Conservation (phyloP, 2,329 filamentous ascomycete genomes). For the Colletotrichum orchidophilum region DNA sequence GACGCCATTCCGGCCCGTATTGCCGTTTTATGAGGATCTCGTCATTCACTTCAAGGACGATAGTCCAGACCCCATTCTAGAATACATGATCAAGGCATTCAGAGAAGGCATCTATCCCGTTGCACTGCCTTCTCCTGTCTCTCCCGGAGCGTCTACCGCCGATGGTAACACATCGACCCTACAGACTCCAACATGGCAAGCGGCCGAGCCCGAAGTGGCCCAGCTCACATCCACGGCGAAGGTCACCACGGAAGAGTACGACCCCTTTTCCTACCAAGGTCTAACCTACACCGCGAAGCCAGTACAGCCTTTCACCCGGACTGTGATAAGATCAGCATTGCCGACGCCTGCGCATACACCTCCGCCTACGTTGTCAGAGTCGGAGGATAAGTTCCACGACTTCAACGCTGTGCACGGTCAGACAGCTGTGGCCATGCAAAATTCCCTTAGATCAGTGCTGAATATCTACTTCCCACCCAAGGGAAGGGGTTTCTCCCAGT, state of each 20-base stretch:
- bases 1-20: constrained; percentile 51
- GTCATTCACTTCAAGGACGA: constrained; percentile 63
- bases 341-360: constrained; percentile 57
- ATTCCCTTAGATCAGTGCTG: constrained; percentile 64
- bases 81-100: constrained; percentile 58
- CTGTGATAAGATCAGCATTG: constrained; percentile 44
- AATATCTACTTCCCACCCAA: constrained; percentile 60
- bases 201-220: constrained; percentile 8
- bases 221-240: constrained; percentile 18
- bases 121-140: not conserved
- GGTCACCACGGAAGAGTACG: constrained; percentile 51
- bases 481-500: constrained; percentile 57
- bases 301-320: not conserved
- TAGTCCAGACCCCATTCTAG: constrained; percentile 51
- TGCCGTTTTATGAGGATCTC: constrained; percentile 65
- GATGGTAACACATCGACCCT: constrained; percentile 20
- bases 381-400: constrained; percentile 54
- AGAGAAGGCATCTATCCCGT: constrained; percentile 49
- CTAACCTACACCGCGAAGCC: constrained; percentile 1
- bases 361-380: constrained; percentile 42
- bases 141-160: constrained; percentile 1
- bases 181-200: constrained; percentile 9
- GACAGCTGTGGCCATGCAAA: constrained; percentile 65
- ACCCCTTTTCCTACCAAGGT: constrained; percentile 53
- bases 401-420: constrained; percentile 52